Conservation (phyloP, 257 asterid species). For the Solanum pinnatisectum region DNA sequence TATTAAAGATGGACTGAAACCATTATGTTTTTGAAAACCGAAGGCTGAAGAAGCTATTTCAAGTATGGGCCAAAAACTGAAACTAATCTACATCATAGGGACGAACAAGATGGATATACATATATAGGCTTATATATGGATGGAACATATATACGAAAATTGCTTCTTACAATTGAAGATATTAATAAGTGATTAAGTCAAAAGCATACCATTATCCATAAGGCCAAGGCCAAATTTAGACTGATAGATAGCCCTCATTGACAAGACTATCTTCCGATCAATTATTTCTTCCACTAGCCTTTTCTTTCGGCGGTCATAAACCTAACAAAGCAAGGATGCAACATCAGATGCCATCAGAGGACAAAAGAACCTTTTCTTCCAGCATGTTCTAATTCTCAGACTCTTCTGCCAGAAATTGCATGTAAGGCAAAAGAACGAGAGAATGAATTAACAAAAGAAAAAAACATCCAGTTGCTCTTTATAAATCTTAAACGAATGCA, state of each 20-base stretch:
- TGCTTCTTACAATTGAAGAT: neutral
- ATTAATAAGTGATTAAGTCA: neutral
- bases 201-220: slow-evolving; percentile 71
- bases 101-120: neutral
- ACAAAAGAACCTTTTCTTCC: neutral
- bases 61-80: neutral
- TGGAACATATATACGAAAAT: neutral
- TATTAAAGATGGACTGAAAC: neutral
- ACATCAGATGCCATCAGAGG: neutral
- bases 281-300: slow-evolving; percentile 94
- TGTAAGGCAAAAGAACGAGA: neutral
- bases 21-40: neutral
- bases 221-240: slow-evolving; percentile 89
- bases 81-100: neutral
- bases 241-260: slow-evolving; percentile 96
- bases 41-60: neutral
- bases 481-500: neutral
- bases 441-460: neutral
- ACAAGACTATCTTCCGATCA: slow-evolving; percentile 81
- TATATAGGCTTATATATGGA: neutral
- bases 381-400: neutral
- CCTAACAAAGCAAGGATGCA: slow-evolving; percentile 33
- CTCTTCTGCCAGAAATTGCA: neutral
- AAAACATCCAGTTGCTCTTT: neutral
- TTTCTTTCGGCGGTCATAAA: slow-evolving; percentile 78